Percentiles rank a stretch among this genome's conserved stretches.
Evolutionary conservation across 768 basidiomycete genomes (phyloP).

Genomic region (Pulveroboletus ravenelii): DNA sequence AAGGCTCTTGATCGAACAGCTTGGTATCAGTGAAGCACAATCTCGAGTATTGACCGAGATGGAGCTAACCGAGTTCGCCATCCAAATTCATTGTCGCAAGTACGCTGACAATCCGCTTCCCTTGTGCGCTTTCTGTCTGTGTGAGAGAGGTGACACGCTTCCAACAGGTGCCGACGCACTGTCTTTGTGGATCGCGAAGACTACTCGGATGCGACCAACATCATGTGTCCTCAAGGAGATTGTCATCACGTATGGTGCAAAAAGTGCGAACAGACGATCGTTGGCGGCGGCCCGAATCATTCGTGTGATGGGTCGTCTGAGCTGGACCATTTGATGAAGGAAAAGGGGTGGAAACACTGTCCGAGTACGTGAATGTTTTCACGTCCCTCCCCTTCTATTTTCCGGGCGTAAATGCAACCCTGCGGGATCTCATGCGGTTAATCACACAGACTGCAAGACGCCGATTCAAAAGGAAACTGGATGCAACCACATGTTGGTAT

Average conservation of each 20-base stretch:
- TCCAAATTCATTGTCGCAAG: slow-evolving; percentile 48
- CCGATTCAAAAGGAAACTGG: slow-evolving; percentile 49
- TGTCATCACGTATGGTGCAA: slow-evolving; percentile 36
- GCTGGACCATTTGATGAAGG: slow-evolving; percentile 46
- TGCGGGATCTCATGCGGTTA: neutral
- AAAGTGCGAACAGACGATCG: slow-evolving; percentile 32
- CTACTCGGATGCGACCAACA: slow-evolving; percentile 34
- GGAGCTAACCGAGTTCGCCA: slow-evolving; percentile 40
- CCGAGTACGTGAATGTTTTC: slow-evolving; percentile 37
- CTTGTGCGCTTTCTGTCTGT: neutral
- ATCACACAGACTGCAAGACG: slow-evolving; percentile 38
- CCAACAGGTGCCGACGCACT: slow-evolving; percentile 43
- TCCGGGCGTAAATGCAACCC: neutral
- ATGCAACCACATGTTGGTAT: slow-evolving; percentile 57
- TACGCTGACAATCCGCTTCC: slow-evolving; percentile 18
- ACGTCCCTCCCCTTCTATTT: no score
- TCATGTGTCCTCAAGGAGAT: slow-evolving; percentile 45
- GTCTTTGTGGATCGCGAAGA: slow-evolving; percentile 49
- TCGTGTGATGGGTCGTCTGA: slow-evolving; percentile 58
- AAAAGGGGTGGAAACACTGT: slow-evolving; percentile 61
- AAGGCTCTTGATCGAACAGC: slow-evolving; percentile 35
- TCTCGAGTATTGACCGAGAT: slow-evolving; percentile 42
- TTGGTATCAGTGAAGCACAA: slow-evolving; percentile 43
- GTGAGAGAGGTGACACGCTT: neutral
- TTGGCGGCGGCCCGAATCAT: slow-evolving; percentile 38